Evolutionary conservation across 305 asterid genomes (phyloP).

Genomic region (Fraxinus nigra): DNA sequence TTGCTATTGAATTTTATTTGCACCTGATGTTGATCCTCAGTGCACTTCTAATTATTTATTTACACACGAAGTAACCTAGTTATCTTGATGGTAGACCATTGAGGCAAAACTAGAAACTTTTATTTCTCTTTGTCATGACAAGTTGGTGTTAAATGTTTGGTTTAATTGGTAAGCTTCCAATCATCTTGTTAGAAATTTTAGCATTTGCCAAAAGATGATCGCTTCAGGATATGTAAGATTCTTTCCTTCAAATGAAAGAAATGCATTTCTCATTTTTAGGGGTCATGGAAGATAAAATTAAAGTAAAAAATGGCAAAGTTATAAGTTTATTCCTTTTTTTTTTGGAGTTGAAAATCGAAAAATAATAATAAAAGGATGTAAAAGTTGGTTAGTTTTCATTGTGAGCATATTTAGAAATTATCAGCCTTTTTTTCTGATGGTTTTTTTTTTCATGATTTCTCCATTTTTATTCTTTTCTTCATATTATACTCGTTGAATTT

Average conservation of each 20-base stretch:
- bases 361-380: neutral
- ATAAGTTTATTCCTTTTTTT: slow-evolving; percentile 9
- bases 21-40: slow-evolving; percentile 13
- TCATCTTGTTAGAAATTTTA: slow-evolving; percentile 71
- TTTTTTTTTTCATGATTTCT: too few relatives aligned
- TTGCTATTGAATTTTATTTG: slow-evolving; percentile 14
- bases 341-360: slow-evolving; percentile 4
- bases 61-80: slow-evolving; percentile 7
- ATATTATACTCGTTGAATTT: neutral
- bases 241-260: neutral
- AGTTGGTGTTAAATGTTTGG: slow-evolving; percentile 80
- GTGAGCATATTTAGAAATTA: too few relatives aligned
- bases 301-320: neutral
- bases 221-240: slow-evolving; percentile 62
- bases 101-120: slow-evolving; percentile 83
- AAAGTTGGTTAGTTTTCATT: too few relatives aligned
- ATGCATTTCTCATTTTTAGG: neutral
- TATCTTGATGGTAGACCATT: slow-evolving; percentile 62
- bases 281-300: slow-evolving; percentile 6
- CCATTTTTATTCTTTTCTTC: neutral
- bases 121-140: slow-evolving; percentile 74
- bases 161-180: slow-evolving; percentile 83
- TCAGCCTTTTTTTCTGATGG: too few relatives aligned
- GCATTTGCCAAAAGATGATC: slow-evolving; percentile 71
- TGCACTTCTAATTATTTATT: slow-evolving; percentile 1